Percentiles rank a stretch among this genome's conserved stretches.
Conservation (phyloP, 208 protist species). For the Sergeia podlipaevii region DNA sequence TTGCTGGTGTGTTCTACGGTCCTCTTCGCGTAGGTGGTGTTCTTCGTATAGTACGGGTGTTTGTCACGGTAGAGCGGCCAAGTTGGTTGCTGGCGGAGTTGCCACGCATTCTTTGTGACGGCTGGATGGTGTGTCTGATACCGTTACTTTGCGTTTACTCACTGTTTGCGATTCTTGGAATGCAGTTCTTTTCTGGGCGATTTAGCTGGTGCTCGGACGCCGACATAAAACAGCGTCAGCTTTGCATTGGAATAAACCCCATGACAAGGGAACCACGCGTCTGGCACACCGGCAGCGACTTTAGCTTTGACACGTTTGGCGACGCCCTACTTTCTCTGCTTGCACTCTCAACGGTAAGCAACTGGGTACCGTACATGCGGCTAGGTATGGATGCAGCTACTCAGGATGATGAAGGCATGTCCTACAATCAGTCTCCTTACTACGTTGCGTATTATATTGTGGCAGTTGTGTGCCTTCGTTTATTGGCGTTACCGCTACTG, state of each 20-base stretch:
- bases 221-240: background rate
- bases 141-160: slow-evolving; percentile 33
- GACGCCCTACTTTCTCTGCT: slow-evolving; percentile 54
- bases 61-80: slow-evolving; percentile 30
- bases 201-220: slow-evolving; percentile 42
- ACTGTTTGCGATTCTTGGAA: slow-evolving; percentile 36
- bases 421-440: slow-evolving; percentile 20
- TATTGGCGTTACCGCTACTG: slow-evolving; percentile 21
- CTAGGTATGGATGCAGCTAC: slow-evolving; percentile 26
- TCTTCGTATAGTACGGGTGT: slow-evolving; percentile 38
- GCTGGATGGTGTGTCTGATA: slow-evolving; percentile 7
- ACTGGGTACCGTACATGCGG: slow-evolving; percentile 59
- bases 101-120: slow-evolving; percentile 14
- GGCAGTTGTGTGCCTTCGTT: slow-evolving; percentile 31
- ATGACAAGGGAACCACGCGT: slow-evolving; percentile 11
- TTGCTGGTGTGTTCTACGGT: slow-evolving; percentile 36
- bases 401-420: background rate
- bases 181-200: slow-evolving; percentile 48
- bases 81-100: slow-evolving; percentile 24
- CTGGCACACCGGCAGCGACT: slow-evolving; percentile 13
- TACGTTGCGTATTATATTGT: slow-evolving; percentile 33
- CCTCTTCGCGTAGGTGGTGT: slow-evolving; percentile 32
- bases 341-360: slow-evolving; percentile 23
- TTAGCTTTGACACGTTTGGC: slow-evolving; percentile 59
- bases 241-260: slow-evolving; percentile 20